Percentiles rank a stretch among this genome's conserved stretches.
Evolutionary conservation across 1,139 yeast species (phyloP).

Genomic region (Nakaseomyces sp.): DNA sequence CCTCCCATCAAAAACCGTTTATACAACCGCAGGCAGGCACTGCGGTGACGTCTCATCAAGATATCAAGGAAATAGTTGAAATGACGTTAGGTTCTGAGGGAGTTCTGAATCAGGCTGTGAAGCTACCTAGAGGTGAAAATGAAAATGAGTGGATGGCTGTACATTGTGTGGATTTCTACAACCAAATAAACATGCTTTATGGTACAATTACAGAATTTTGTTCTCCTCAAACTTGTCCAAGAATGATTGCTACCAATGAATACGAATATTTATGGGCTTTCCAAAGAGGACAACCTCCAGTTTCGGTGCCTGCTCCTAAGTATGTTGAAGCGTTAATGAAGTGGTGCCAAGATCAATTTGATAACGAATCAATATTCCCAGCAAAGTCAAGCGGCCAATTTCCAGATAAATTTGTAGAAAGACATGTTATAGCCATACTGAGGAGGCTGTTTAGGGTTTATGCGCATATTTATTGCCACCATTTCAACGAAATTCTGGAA

Average conservation of each 20-base stretch:
- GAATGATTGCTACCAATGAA: conserved; percentile 95
- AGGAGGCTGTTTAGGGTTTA: conserved; percentile 90
- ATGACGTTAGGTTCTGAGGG: conserved; percentile 92
- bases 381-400: conserved; percentile 83
- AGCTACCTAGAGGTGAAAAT: conserved; percentile 89
- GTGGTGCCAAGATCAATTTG: conserved; percentile 88
- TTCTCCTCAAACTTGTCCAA: conserved; percentile 83
- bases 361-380: conserved; percentile 85
- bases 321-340: conserved; percentile 87
- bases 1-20: conserved; percentile 32
- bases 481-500: conserved; percentile 88
- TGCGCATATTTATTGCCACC: conserved; percentile 97
- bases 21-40: conserved; percentile 28
- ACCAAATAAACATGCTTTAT: conserved; percentile 92
- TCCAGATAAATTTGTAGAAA: conserved; percentile 57
- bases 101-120: conserved; percentile 84
- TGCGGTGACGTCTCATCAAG: conserved; percentile 51
- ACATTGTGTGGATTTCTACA: conserved; percentile 82
- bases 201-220: conserved; percentile 96
- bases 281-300: conserved; percentile 51
- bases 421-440: conserved; percentile 73
- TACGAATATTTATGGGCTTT: conserved; percentile 83
- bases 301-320: conserved; percentile 83
- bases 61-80: conserved; percentile 78
- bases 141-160: conserved; percentile 93